Evolutionary conservation across 2,329 filamentous ascomycete species (phyloP).

Genomic region (Beauveria rudraprayagi): DNA sequence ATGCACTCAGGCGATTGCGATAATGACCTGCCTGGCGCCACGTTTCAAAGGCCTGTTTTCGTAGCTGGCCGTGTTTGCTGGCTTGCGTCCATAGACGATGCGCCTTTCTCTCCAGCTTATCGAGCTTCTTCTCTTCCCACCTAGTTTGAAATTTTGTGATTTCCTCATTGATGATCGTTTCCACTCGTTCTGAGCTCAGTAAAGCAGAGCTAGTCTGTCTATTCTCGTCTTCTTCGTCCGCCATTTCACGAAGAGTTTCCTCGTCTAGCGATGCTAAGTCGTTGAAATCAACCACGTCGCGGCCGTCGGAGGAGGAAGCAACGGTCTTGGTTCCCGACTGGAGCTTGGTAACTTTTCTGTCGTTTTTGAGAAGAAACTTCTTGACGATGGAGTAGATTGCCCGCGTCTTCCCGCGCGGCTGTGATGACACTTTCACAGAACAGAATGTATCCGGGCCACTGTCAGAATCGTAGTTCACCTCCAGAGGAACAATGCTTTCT

Average conservation of each 20-base stretch:
- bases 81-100: slow-evolving; percentile 53
- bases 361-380: slow-evolving; percentile 28
- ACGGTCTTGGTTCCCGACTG: neutral
- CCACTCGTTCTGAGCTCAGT: slow-evolving; percentile 26
- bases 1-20: slow-evolving; percentile 45
- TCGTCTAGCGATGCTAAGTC: slow-evolving; percentile 36
- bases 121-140: slow-evolving; percentile 54
- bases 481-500: slow-evolving; percentile 13
- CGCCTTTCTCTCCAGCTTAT: slow-evolving; percentile 48
- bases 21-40: slow-evolving; percentile 33
- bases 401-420: slow-evolving; percentile 36
- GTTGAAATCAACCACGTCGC: slow-evolving; percentile 37
- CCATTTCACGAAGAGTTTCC: slow-evolving; percentile 53
- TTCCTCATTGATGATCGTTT: slow-evolving; percentile 43
- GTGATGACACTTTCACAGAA: neutral
- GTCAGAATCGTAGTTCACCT: neutral
- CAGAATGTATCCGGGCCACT: slow-evolving; percentile 3
- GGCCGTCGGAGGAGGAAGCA: slow-evolving; percentile 17
- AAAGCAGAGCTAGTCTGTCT: neutral
- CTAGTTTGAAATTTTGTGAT: slow-evolving; percentile 40
- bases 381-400: slow-evolving; percentile 36
- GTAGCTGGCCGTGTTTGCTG: slow-evolving; percentile 30
- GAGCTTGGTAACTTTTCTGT: slow-evolving; percentile 12
- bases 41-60: slow-evolving; percentile 25
- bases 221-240: slow-evolving; percentile 41